These are phyloP conservation scores for Stemphylium beticola DNA, from an alignment of 2,329 filamentous ascomycete species.

Conservation along the genomic window DNA sequence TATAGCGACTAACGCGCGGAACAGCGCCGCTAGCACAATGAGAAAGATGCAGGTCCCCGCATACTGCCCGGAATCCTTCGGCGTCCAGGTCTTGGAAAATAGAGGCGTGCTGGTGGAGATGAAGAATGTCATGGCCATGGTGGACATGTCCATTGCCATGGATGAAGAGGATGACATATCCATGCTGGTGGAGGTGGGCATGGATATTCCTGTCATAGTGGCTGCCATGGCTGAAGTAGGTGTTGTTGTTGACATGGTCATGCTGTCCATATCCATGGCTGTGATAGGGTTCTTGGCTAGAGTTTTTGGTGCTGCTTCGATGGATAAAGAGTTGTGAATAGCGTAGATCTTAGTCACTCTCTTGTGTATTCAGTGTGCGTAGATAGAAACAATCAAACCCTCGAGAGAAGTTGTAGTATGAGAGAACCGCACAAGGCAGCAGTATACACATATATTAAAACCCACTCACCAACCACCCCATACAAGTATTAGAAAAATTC, in stretches of 20 bases:
- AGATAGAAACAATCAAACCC: too few relatives aligned
- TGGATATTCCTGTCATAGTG: not conserved
- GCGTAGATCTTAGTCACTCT: too few relatives aligned
- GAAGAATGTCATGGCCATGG: conserved; percentile 68
- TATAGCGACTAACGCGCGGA: conserved; percentile 72
- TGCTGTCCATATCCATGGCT: not conserved
- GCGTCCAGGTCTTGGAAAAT: conserved; percentile 74
- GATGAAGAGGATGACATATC: conserved; percentile 18
- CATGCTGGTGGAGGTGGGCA: conserved; percentile 19
- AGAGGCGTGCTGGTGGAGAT: conserved; percentile 65
- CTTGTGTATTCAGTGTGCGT: too few relatives aligned
- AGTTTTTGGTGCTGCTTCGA: too few relatives aligned
- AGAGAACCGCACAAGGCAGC: too few relatives aligned
- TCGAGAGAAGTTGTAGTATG: too few relatives aligned
- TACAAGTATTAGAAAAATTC: too few relatives aligned
- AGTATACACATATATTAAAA: too few relatives aligned
- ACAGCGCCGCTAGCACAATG: conserved; percentile 71
- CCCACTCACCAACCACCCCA: too few relatives aligned
- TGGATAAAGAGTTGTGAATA: too few relatives aligned
- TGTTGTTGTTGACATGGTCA: conserved; percentile 4
- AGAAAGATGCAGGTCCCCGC: conserved; percentile 91
- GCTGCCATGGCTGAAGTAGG: not conserved
- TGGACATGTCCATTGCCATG: conserved; percentile 17
- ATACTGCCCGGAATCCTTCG: conserved; percentile 70
- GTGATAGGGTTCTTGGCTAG: not conserved